These are phyloP conservation scores for Sporothrix schenckii DNA, from an alignment of 2,329 filamentous ascomycete genomes.

Conservation along the genomic window DNA sequence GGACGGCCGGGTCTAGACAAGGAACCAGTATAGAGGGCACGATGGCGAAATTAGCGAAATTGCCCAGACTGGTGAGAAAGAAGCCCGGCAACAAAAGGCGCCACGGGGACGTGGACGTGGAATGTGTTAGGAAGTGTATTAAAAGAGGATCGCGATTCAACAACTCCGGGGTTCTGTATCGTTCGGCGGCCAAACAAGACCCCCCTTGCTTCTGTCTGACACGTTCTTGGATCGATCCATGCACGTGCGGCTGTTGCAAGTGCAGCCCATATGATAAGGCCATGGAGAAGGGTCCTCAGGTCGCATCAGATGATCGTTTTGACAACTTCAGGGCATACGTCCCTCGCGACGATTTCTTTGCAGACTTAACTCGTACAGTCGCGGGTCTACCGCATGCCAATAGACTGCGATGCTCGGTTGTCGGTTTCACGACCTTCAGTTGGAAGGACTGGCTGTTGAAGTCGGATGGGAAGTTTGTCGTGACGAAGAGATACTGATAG, in stretches of 20 bases:
- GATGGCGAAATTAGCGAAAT: too few species aligned
- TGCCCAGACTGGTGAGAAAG: neutral
- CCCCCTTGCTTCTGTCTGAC: neutral
- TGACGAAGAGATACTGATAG: neutral
- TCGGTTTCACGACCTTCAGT: too few species aligned
- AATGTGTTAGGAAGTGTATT: neutral
- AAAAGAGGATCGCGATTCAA: neutral
- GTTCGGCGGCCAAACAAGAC: neutral
- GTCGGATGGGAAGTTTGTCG: neutral
- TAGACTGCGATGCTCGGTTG: too few species aligned
- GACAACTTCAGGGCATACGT: neutral
- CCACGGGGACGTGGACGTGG: neutral
- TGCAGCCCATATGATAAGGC: neutral
- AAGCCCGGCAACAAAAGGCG: neutral
- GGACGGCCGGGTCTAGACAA: neutral
- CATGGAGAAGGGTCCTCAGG: too few species aligned
- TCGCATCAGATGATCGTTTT: neutral
- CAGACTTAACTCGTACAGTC: too few species aligned
- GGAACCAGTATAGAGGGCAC: neutral
- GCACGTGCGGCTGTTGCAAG: neutral
- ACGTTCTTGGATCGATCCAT: neutral
- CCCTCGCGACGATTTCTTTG: too few species aligned
- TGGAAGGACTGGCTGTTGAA: neutral
- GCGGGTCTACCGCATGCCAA: too few species aligned
- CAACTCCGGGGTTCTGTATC: neutral